Percentiles rank a stretch among this genome's conserved stretches.
Conservation (phyloP, 139 green algal species). For the Diplosphaera chodatii region DNA sequence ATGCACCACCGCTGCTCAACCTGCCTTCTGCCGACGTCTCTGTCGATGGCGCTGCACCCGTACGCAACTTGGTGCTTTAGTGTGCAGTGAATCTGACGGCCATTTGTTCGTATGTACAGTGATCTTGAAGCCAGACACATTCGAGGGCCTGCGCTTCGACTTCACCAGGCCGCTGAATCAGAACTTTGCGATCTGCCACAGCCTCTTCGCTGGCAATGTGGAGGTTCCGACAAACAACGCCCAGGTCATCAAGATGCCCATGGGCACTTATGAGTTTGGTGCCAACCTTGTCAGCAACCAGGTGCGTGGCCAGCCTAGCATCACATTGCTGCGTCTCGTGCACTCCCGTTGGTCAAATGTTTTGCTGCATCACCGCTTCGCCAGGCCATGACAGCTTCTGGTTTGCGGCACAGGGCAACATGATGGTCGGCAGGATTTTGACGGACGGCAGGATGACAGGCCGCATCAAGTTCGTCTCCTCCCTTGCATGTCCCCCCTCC, state of each 20-base stretch:
- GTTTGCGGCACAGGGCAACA: constrained; percentile 28
- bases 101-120: constrained; percentile 51
- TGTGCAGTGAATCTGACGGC: too few species aligned
- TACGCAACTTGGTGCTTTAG: too few species aligned
- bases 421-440: constrained; percentile 84
- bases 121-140: constrained; percentile 92
- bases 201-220: constrained; percentile 89
- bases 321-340: neutral
- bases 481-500: neutral
- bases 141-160: constrained; percentile 96
- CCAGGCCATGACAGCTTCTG: too few species aligned
- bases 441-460: constrained; percentile 80
- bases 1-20: too few species aligned
- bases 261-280: constrained; percentile 95
- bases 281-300: constrained; percentile 90
- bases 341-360: too few species aligned
- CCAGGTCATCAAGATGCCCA: constrained; percentile 77
- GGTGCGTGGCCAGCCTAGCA: constrained; percentile 16
- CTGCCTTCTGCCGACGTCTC: too few species aligned
- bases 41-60: too few species aligned
- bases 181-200: constrained; percentile 93
- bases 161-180: constrained; percentile 96
- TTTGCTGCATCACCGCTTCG: too few species aligned
- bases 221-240: constrained; percentile 73
- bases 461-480: constrained; percentile 61